Base-by-base conservation (phyloP, 2,329 filamentous ascomycete species). In the Pestalotiopsis sp. region DNA sequence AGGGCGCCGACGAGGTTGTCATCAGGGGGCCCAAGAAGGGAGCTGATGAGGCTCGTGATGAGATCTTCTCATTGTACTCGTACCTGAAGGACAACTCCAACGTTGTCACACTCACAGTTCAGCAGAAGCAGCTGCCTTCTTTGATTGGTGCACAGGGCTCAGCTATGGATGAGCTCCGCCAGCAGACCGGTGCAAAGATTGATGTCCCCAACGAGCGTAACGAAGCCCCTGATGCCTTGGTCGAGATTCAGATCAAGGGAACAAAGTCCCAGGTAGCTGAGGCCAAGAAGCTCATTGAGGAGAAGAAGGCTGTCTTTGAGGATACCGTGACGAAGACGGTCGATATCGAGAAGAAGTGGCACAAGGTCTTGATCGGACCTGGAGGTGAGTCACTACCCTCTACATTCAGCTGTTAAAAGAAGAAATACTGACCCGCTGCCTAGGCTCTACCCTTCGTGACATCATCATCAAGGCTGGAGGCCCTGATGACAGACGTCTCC, bases 311-410 rank as follows among this genome's bases (percentile, higher is more conserved):
- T 70, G 86, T 94, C 23, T 98, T 98, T 74, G 94, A 98, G 75
- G 91, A 96, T 72, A 97, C 93, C n/a, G 87, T 98, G 64, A 89
- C 91, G 17, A 91, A 92, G 82, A 94, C 90, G 13, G 85, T 99
- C 63, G 92, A 97, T 41, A 90, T 99, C n/a, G 95, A 98, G 74
- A 93, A 94, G 84, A 97, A 97, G 84, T 90, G 96, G 81, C 96
- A 99, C 83, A 91, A 92, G 81, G 89, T 91, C 66, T 86, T 99
- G 72, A 99, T 99, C 80, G 96, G 96, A 71, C 85, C 91, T 72
- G 92, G 93, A 78, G 96, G 94, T 95, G 87, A 83, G 92, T 84
- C 75, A 62, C 14, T 23, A 63, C 3, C 17, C 41, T 36, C 49
- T 20, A 23, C 59, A n/a, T 55, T 55, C 4, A 20, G 27, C n/a